These are phyloP conservation scores for Amoebophrya sp. DNA, from an alignment of 169 alveolate species.

Conservation along the genomic window DNA sequence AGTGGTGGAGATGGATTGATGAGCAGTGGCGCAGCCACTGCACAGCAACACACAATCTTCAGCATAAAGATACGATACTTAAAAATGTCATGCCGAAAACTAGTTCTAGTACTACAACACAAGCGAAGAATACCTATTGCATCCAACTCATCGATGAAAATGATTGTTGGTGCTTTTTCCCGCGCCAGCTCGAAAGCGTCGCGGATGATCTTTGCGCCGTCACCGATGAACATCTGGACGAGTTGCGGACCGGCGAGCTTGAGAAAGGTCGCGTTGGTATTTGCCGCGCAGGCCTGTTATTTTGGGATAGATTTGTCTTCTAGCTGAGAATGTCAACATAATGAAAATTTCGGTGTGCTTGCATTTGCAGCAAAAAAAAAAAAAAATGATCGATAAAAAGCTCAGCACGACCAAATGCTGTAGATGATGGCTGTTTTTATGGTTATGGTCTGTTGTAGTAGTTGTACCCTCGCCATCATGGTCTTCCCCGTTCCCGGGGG, in stretches of 20 bases:
- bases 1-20: too few relatives aligned
- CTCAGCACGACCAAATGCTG: constrained; percentile 41
- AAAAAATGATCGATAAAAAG: constrained; percentile 49
- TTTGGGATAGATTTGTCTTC: neutral
- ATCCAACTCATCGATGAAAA: constrained; percentile 97
- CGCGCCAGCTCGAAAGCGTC: constrained; percentile 97
- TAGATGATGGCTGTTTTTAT: too few relatives aligned
- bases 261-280: constrained; percentile 95
- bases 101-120: too few relatives aligned
- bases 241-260: constrained; percentile 98
- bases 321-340: too few relatives aligned
- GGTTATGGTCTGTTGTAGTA: too few relatives aligned
- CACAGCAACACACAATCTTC: too few relatives aligned
- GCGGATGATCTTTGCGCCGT: constrained; percentile 97
- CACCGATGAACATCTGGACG: constrained; percentile 99
- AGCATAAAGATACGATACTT: too few relatives aligned
- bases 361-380: neutral
- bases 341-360: too few relatives aligned
- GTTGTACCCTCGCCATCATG: constrained; percentile 83
- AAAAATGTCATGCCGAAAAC: too few relatives aligned
- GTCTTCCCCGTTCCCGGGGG: constrained; percentile 99
- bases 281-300: constrained; percentile 85
- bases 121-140: constrained; percentile 90
- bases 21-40: too few relatives aligned
- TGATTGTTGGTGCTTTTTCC: constrained; percentile 99